Conservation (phyloP, 495 filamentous ascomycete genomes). For the Ramalina intermedia region DNA sequence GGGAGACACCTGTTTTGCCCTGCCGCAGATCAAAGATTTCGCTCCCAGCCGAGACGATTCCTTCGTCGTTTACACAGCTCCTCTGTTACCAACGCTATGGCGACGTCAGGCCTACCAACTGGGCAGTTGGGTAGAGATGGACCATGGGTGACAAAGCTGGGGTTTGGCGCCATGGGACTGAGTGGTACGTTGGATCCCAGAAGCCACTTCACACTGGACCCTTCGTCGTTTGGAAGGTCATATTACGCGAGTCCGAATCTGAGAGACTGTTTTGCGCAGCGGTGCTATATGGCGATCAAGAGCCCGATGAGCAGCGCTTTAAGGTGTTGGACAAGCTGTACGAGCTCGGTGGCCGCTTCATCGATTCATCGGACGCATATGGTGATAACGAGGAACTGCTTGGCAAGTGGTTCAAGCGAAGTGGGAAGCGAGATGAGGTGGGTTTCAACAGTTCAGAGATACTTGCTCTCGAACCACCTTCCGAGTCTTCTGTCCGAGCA, state of each 20-base stretch:
- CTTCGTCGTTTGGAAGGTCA: too few species aligned
- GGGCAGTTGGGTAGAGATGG: slow-evolving; percentile 39
- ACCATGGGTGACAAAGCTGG: slow-evolving; percentile 37
- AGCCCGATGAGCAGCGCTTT: slow-evolving; percentile 25
- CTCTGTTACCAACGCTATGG: too few species aligned
- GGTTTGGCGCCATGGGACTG: slow-evolving; percentile 43
- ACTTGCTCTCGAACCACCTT: too few species aligned
- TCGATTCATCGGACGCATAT: slow-evolving; percentile 42
- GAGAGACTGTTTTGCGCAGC: slow-evolving; percentile 6
- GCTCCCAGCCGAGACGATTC: too few species aligned
- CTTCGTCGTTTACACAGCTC: too few species aligned
- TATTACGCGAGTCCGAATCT: too few species aligned
- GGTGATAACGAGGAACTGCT: slow-evolving; percentile 24
- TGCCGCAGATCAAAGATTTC: too few species aligned
- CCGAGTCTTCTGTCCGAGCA: too few species aligned
- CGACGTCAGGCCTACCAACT: slow-evolving; percentile 17
- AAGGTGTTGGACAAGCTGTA: slow-evolving; percentile 32
- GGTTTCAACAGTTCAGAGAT: too few species aligned
- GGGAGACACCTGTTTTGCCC: too few species aligned
- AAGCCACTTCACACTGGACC: too few species aligned
- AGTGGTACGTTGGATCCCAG: too few species aligned
- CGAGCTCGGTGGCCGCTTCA: slow-evolving; percentile 39
- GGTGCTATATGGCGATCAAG: slow-evolving; percentile 29
- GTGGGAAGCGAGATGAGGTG: slow-evolving; percentile 34
- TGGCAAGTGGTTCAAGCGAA: slow-evolving; percentile 32